phyloP scores from a whole-genome alignment of 305 asterid species.

The Rubia tinctorum region DNA sequence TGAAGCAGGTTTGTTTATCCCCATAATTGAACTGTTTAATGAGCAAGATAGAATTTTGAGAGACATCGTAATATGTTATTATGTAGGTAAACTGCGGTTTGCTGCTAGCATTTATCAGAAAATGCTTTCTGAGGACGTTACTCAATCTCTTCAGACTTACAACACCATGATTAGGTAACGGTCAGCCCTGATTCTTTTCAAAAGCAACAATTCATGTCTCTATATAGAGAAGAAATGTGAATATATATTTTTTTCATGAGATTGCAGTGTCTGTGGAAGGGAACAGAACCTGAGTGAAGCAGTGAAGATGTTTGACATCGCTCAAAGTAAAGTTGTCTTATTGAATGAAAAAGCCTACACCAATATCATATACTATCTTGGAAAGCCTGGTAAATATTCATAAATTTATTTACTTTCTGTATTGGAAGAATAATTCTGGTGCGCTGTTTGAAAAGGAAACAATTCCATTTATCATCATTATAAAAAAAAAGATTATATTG shows the following conservation, averaged over 20 bases:
- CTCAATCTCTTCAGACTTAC: constrained; percentile 79
- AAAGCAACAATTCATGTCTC: not conserved
- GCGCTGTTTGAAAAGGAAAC: not conserved
- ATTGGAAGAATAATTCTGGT: constrained; percentile 4
- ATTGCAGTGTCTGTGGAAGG: constrained; percentile 82
- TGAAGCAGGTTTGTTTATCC: constrained; percentile 60
- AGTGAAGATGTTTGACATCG: constrained; percentile 61
- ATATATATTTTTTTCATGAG: constrained; percentile 10
- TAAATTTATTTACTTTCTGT: constrained; percentile 3
- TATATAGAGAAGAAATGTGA: constrained; percentile 10
- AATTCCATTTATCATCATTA: not conserved
- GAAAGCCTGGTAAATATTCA: constrained; percentile 68
- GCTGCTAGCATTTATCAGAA: constrained; percentile 68
- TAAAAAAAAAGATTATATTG: not conserved
- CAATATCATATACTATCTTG: constrained; percentile 75
- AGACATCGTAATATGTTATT: constrained; percentile 20
- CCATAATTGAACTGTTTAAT: constrained; percentile 5
- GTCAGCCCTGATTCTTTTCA: not conserved
- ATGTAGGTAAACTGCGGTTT: constrained; percentile 69
- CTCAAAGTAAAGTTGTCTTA: constrained; percentile 48
- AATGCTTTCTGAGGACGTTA: constrained; percentile 55
- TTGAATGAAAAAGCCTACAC: constrained; percentile 91
- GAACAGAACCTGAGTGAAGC: constrained; percentile 72
- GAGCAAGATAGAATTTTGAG: not conserved
- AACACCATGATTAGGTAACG: constrained; percentile 90